phyloP scores from a whole-genome alignment of 345 rosid species.

The Syzygium aqueum region DNA sequence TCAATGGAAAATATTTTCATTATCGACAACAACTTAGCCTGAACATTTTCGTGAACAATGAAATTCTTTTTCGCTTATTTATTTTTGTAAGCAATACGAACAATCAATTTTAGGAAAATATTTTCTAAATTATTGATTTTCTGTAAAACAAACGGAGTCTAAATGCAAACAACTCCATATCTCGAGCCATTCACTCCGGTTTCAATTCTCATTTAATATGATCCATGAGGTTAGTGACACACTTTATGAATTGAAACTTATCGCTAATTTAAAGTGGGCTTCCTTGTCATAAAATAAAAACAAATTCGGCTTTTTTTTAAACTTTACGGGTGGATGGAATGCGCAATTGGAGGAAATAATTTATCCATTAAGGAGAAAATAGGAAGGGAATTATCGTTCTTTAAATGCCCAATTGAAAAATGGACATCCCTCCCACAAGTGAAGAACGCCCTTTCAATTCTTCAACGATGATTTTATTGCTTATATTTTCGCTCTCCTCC shows the following conservation, averaged over 20 bases:
- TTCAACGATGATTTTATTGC: neutral
- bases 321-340: neutral
- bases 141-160: no score
- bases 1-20: no score
- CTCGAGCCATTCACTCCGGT: neutral
- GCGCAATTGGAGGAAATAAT: no score
- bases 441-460: neutral
- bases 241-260: neutral
- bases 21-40: no score
- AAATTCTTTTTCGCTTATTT: no score
- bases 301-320: no score
- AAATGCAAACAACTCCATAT: neutral
- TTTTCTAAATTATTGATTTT: no score
- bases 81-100: no score
- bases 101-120: no score
- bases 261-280: neutral
- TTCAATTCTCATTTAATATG: neutral
- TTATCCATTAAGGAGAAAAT: neutral
- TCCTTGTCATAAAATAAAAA: neutral
- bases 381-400: neutral
- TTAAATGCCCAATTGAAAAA: neutral
- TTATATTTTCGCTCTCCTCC: neutral
- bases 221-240: neutral
- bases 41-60: no score
- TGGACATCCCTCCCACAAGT: neutral